Evolutionary conservation across 768 basidiomycete species (phyloP).

Genomic region (Leccinum boreale): DNA sequence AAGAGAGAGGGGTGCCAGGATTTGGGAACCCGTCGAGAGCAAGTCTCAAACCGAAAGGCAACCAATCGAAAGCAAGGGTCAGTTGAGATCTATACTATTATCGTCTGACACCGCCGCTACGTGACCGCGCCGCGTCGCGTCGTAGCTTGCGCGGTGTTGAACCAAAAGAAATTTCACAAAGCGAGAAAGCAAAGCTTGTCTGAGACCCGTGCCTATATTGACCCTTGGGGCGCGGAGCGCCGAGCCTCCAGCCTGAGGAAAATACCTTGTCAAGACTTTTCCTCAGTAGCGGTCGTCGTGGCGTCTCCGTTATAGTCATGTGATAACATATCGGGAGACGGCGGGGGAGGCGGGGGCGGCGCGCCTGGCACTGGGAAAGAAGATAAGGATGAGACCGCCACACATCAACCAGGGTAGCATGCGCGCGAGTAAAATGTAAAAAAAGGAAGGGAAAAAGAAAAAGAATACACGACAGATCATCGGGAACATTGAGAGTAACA

Average conservation of each 20-base stretch:
- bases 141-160: conserved; percentile 3
- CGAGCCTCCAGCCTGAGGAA: not conserved
- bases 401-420: conserved; percentile 11
- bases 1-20: not conserved
- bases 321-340: not conserved
- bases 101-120: not conserved
- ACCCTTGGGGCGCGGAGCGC: not conserved
- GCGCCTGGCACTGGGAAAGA: conserved; percentile 13
- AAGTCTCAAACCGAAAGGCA: not conserved
- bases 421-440: conserved; percentile 13
- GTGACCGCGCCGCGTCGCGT: not conserved
- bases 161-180: not conserved
- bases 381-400: not conserved
- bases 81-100: not conserved
- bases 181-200: not conserved
- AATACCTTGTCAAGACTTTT: not conserved
- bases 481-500: not conserved
- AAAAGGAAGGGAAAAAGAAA: not conserved
- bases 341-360: not conserved
- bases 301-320: conserved; percentile 6
- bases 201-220: conserved; percentile 1
- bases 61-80: not conserved
- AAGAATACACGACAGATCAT: not conserved
- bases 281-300: conserved; percentile 11
- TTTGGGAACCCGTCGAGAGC: not conserved